Conservation (phyloP, 106 monocot genomes). For the Apostasia ramifera region DNA sequence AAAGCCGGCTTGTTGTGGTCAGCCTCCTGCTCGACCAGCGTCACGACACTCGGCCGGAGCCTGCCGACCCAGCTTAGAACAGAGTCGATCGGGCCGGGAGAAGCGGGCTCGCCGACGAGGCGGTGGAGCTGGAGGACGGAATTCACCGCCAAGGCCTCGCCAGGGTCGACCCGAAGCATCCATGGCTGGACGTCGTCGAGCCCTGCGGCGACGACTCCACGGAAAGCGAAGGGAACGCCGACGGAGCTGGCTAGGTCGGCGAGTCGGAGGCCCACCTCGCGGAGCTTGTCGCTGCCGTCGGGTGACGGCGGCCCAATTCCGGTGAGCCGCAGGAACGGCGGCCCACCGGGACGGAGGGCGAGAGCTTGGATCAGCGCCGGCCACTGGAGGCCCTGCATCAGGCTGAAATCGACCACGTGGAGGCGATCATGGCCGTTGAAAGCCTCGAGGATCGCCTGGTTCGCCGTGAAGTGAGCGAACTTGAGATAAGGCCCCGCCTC, state of each 20-base stretch:
- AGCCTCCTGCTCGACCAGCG: conserved; percentile 72
- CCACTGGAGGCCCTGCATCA: conserved; percentile 69
- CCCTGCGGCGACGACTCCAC: conserved; percentile 27
- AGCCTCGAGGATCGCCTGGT: conserved; percentile 67
- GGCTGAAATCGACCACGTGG: conserved; percentile 61
- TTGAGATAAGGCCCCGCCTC: conserved; percentile 62
- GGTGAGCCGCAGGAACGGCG: conserved; percentile 50
- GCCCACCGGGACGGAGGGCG: conserved; percentile 53
- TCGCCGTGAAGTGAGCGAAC: conserved; percentile 76
- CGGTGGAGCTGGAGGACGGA: conserved; percentile 68
- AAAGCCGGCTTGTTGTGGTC: conserved; percentile 54
- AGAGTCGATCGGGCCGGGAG: conserved; percentile 20
- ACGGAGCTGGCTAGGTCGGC: conserved; percentile 47
- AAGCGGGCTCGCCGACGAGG: conserved; percentile 26
- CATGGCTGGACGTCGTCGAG: conserved; percentile 42
- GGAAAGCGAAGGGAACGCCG: conserved; percentile 47
- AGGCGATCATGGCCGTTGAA: conserved; percentile 45
- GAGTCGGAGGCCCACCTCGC: conserved; percentile 46
- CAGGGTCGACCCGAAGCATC: conserved; percentile 37
- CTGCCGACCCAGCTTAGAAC: conserved; percentile 37
- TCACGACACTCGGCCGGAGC: conserved; percentile 44
- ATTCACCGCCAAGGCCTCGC: conserved; percentile 59
- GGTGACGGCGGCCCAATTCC: conserved; percentile 46
- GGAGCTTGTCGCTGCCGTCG: conserved; percentile 35
- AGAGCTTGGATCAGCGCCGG: conserved; percentile 66